Conservation (phyloP, 179 eudicot species). For the Vitellaria paradoxa region DNA sequence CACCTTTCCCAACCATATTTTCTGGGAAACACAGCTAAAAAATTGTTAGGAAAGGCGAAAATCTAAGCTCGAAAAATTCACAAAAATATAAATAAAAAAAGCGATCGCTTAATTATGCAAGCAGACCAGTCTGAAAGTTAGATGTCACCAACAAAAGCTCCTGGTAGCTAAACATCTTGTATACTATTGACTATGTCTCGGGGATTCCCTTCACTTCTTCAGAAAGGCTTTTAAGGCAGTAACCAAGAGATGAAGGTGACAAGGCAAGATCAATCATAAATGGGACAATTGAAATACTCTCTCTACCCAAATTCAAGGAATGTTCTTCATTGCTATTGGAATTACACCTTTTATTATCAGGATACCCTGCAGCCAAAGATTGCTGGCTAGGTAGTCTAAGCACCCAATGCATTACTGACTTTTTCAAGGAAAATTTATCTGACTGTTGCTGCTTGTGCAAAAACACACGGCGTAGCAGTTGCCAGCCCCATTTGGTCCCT, state of each 20-base stretch:
- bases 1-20: conserved; percentile 10
- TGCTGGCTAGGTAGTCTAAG: conserved; percentile 20
- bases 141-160: conserved; percentile 43
- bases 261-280: conserved; percentile 8
- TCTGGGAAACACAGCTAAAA: background rate
- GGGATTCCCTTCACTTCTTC: conserved; percentile 29
- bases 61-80: background rate
- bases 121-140: conserved; percentile 34
- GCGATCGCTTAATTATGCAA: background rate
- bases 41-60: background rate
- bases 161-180: conserved; percentile 33
- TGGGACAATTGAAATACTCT: conserved; percentile 23
- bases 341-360: background rate
- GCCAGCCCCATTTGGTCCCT: conserved; percentile 37
- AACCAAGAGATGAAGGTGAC: conserved; percentile 13
- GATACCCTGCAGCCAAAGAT: background rate
- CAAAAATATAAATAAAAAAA: background rate
- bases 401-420: conserved; percentile 31
- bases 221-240: conserved; percentile 11
- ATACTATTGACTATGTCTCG: conserved; percentile 33
- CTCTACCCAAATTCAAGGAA: conserved; percentile 14
- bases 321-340: background rate
- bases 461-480: conserved; percentile 30
- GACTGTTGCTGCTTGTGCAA: conserved; percentile 16
- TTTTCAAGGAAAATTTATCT: conserved; percentile 19